These are phyloP conservation scores for Silene uniflora DNA, from an alignment of 148 eudicot species.

Conservation along the genomic window DNA sequence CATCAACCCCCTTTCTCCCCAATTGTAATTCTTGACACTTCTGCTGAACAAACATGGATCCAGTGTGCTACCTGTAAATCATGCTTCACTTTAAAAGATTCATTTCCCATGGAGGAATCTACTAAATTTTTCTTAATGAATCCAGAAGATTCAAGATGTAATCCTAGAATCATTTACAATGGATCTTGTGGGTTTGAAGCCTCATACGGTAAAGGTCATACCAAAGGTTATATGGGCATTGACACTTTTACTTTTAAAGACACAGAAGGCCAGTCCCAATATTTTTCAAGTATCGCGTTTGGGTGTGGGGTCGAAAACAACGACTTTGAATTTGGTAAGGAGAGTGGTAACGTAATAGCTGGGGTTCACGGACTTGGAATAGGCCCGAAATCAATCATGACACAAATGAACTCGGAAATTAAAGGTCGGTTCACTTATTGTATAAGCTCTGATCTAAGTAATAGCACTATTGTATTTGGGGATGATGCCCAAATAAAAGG, in stretches of 20 bases:
- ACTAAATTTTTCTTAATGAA: background rate
- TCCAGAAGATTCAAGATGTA: background rate
- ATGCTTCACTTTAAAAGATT: background rate
- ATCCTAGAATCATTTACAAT: background rate
- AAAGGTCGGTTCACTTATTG: constrained; percentile 14
- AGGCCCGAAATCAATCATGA: too few species aligned
- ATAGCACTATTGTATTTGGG: too few species aligned
- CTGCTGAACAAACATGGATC: too few species aligned
- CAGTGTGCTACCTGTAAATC: constrained; percentile 14
- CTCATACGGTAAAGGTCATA: too few species aligned
- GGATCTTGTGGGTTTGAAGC: too few species aligned
- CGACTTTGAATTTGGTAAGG: too few species aligned
- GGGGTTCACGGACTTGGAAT: constrained; percentile 7
- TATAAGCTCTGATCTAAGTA: background rate
- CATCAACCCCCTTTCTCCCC: background rate
- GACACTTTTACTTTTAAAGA: background rate
- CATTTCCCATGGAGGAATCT: background rate
- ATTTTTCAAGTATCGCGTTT: background rate
- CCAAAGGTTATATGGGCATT: constrained; percentile 9
- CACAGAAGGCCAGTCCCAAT: background rate
- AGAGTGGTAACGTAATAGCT: background rate
- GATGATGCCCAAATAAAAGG: too few species aligned
- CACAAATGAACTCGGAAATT: too few species aligned
- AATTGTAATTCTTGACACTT: too few species aligned
- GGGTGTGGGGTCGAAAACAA: too few species aligned